These are phyloP conservation scores for Lignosus rhinocerotis DNA, from an alignment of 1,284 basidiomycete genomes.

Conservation along the genomic window DNA sequence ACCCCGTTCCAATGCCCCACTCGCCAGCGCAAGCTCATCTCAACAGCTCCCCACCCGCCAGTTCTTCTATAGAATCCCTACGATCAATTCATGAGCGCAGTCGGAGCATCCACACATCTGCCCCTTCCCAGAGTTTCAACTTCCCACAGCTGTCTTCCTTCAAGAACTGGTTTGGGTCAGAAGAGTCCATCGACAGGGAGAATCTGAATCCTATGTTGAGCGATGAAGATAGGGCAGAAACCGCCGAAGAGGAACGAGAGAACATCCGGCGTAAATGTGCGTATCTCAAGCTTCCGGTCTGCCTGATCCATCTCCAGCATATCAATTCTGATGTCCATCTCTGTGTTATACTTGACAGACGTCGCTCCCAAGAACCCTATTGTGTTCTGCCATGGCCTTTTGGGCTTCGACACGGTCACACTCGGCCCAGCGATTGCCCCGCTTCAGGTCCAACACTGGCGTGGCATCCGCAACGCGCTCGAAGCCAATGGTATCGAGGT, in stretches of 20 bases:
- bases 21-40: slow-evolving; percentile 30
- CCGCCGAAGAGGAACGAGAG: slow-evolving; percentile 52
- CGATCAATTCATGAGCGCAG: slow-evolving; percentile 53
- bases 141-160: slow-evolving; percentile 29
- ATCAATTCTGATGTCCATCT: slow-evolving; percentile 1
- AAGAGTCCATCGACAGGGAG: slow-evolving; percentile 43
- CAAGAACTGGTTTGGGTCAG: slow-evolving; percentile 57
- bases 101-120: slow-evolving; percentile 30
- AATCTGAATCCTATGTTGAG: slow-evolving; percentile 49
- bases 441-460: slow-evolving; percentile 90
- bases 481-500: slow-evolving; percentile 83
- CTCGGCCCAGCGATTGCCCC: slow-evolving; percentile 75
- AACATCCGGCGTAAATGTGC: slow-evolving; percentile 71
- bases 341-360: slow-evolving; percentile 43
- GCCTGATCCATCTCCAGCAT: no score
- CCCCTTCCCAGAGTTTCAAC: slow-evolving; percentile 27
- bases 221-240: slow-evolving; percentile 59
- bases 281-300: slow-evolving; percentile 27
- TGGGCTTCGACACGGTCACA: slow-evolving; percentile 83
- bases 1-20: slow-evolving; percentile 30
- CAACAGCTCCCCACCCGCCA: slow-evolving; percentile 28
- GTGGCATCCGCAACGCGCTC: slow-evolving; percentile 90
- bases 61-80: slow-evolving; percentile 64
- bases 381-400: slow-evolving; percentile 91
- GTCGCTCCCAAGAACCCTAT: slow-evolving; percentile 79